Evolutionary conservation across 768 basidiomycete genomes (phyloP), one percentile per base, ranked within the genome.

Genomic region (Chalciporus sphaerocephalus): DNA sequence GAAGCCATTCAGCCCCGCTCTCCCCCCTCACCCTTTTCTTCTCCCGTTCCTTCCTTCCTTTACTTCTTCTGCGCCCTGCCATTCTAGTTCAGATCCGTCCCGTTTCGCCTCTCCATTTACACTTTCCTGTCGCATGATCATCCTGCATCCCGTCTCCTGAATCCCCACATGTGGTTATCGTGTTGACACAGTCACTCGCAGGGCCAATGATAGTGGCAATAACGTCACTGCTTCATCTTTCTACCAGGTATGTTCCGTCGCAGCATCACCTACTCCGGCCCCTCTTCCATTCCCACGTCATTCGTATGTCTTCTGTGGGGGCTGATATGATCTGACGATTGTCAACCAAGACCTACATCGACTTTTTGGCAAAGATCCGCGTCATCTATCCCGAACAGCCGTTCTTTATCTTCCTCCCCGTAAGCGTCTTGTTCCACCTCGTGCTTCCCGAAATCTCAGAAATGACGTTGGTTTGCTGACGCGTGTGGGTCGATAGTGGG

Each of bases 191-290:
- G n/a, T 32, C n/a, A 32, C 16, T 17, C 22, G 15, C 38, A 78
- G 76, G 5, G 78, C 80, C 12, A 80, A 81, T 57, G 78, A 80
- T 47, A 74, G 75, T 3, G 68, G 76, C 15, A 76, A 81, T 48
- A 71, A 68, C 39, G 66, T 81, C 20, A 71, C 75, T 0, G 61
- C 64, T n/a, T 61, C 58, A 8, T 56, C 64, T 39, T 78, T 78
- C 50, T 64, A 73, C 22, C 60, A 74, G 51, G 74, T n/a, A 32
- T 32, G 30, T 32, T 15, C 2, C n/a, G 13, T n/a, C 24, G 24
- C 24, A 25, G 24, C 24, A 25, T 11, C 2, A 25, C 24, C 2
- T 11, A 8, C 24, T 25, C 24, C 8, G 11, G 11, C 24, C 25
- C 25, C 25, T 9, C 25, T 27, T 27, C 11, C 9, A 27, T 27